Percentiles rank a stretch among this genome's conserved stretches.
phyloP scores from a whole-genome alignment of 371 early-diverging fungal genomes.

The Mucor ambiguus region DNA sequence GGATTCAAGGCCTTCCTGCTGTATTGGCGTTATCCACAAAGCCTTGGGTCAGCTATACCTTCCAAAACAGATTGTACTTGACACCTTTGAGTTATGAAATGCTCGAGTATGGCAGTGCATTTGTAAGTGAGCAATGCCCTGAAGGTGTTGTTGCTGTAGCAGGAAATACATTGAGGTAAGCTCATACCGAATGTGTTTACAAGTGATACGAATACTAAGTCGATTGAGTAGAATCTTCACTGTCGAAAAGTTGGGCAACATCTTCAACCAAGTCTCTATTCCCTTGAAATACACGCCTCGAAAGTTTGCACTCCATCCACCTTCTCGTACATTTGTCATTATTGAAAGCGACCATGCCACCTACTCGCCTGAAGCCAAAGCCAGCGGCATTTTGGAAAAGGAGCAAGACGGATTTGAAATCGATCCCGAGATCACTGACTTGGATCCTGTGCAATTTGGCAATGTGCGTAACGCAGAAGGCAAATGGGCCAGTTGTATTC shows the following conservation, averaged over 20 bases:
- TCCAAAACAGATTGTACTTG: constrained; percentile 64
- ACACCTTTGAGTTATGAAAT: constrained; percentile 72
- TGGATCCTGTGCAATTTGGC: constrained; percentile 69
- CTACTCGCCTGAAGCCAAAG: constrained; percentile 67
- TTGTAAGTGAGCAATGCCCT: constrained; percentile 87
- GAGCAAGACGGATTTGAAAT: constrained; percentile 58
- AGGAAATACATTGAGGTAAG: constrained; percentile 73
- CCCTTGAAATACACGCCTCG: constrained; percentile 92
- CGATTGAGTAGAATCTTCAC: constrained; percentile 71
- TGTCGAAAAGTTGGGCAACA: constrained; percentile 81
- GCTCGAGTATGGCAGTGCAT: constrained; percentile 83
- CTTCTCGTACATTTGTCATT: constrained; percentile 81
- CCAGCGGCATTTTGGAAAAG: constrained; percentile 55
- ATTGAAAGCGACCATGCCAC: constrained; percentile 88
- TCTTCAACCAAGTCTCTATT: constrained; percentile 83
- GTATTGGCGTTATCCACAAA: constrained; percentile 85
- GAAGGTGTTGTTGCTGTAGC: constrained; percentile 92
- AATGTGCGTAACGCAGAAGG: constrained; percentile 70
- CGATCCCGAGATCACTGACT: constrained; percentile 49
- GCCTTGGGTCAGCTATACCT: constrained; percentile 91
- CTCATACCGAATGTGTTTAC: no score
- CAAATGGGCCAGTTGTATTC: constrained; percentile 89
- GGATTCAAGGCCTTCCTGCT: constrained; percentile 68
- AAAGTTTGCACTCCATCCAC: constrained; percentile 72
- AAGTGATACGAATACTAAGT: not conserved